Base-by-base conservation (phyloP, 2,329 filamentous ascomycete genomes). In the Cordyceps cicadae region DNA sequence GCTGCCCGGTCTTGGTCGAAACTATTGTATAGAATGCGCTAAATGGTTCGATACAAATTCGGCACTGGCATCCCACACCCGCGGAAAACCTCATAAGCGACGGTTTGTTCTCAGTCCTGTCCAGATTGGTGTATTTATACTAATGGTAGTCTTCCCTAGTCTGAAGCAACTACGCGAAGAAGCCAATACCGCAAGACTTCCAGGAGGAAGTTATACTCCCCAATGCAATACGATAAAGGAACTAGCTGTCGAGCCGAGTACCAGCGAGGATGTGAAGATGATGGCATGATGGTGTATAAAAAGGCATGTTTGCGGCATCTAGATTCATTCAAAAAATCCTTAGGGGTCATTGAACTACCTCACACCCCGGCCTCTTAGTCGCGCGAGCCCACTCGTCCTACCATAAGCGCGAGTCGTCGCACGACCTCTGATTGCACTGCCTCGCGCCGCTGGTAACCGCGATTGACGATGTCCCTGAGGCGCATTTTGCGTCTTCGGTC, bases 31-130 rank as follows among this genome's bases (percentile, higher is more conserved):
- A 17, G 89, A 96, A 75, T 99, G 94, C 74, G 88, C 94, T 64
- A 97, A 96, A 77, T 97, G 90, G 88, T 97, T 95, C 73, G 93
- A 97, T 73, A 88, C 86, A 54, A 89, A 94, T 66, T 74, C 82
- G 67, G 95, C 90, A 67, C 78, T 96, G 62, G 79, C 81, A 41
- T 80, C 84, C 32, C 94, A 99, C 75, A 80, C 81, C 61, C 90
- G 88, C 73, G 91, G 90, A 67, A 99, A 97, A 77, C 90, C 90
- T 65, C 94, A 99, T 76, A 97, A 92, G 83, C 85, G 92, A 79
- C 88, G 89, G 90, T 70, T 54, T 26, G 65, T 52, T 6, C 26
- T 46, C 50, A 15, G 21, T 17, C n/a, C 34, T 17, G 15, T 2
- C n/a, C 45, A 39, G 17, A 12, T n/a, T 12, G 17, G 7, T 14